Evolutionary conservation across 139 green algal genomes (phyloP), one percentile per base, ranked within the genome.

Genomic region (Micromonas commoda): DNA sequence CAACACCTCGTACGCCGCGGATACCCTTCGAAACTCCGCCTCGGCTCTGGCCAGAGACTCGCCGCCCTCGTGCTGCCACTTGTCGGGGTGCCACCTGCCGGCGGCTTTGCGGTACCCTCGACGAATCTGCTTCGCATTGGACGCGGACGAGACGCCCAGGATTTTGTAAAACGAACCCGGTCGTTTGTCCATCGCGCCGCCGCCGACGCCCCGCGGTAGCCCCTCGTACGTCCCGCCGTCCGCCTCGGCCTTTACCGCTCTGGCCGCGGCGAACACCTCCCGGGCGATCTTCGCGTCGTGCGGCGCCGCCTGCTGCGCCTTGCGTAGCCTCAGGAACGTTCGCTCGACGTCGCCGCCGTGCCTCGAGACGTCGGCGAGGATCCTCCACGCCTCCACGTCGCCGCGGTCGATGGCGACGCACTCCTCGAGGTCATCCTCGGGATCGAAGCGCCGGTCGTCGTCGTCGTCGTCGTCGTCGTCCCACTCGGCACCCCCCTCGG

Each of bases 1-100:
- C 16, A 73, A 33, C 4, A n/a, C 6, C 3, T 33, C 31, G 33
- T 54, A 73, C 28, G 66, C 66, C 29, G 23, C 23, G 21, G 31
- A 13, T 16, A 73, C 37, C 23, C 23, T 16, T 24, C 37, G 34
- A 35, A 73, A 73, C 66, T 6, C 53, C 2, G 19, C 26, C 37
- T 73, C 66, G 19, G 66, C 66, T 45, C 31, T 1, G 16, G 33
- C 6, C 2, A 26, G 23, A 16, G 28, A 20, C 29, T 39, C 31
- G 13, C 23, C 66, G 66, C 26, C 66, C 1, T n/a, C n/a, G 16
- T n/a, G 33, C 29, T 51, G 31, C 64, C 64, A 77, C 16, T 81
- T 81, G 51, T 83, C 78, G 13, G 78, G 78, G 45, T 83, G 78
- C 65, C 57, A 83, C 78, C 75, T 74, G 34, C 21, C 26, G 35